phyloP scores from a whole-genome alignment of 805 yeast species.

The Starmerella roubikii region DNA sequence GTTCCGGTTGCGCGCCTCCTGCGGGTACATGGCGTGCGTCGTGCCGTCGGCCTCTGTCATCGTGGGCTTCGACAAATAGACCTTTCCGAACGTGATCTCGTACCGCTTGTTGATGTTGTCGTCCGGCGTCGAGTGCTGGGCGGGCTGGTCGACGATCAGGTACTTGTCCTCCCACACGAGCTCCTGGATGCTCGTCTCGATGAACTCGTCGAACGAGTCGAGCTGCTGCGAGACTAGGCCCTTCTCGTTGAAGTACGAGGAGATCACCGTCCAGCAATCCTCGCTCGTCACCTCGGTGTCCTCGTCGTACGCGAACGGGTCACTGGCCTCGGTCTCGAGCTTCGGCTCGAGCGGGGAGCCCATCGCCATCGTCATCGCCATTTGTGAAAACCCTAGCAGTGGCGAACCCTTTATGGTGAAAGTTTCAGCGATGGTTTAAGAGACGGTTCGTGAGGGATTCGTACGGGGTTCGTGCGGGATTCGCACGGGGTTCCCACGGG shows the following conservation, averaged over 20 bases:
- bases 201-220: slow-evolving; percentile 96
- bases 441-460: no score
- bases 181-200: slow-evolving; percentile 91
- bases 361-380: no score
- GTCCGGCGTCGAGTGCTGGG: slow-evolving; percentile 84
- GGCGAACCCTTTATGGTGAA: no score
- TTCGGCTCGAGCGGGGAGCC: no score
- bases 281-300: slow-evolving; percentile 76
- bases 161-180: slow-evolving; percentile 92
- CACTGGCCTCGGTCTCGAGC: slow-evolving; percentile 16
- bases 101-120: slow-evolving; percentile 86
- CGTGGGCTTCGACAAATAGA: slow-evolving; percentile 89
- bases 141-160: slow-evolving; percentile 90
- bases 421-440: no score
- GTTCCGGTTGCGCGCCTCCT: slow-evolving; percentile 93
- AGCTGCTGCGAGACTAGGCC: slow-evolving; percentile 96
- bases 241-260: slow-evolving; percentile 88
- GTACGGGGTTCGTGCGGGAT: no score
- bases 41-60: slow-evolving; percentile 99
- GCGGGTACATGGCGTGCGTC: slow-evolving; percentile 97
- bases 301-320: slow-evolving; percentile 40
- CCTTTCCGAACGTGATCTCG: slow-evolving; percentile 95
- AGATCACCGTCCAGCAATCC: slow-evolving; percentile 98
- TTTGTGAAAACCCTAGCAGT: no score
- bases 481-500: no score